Base-by-base conservation (phyloP, 2,329 filamentous ascomycete species). In the Aspergillus sclerotialis region DNA sequence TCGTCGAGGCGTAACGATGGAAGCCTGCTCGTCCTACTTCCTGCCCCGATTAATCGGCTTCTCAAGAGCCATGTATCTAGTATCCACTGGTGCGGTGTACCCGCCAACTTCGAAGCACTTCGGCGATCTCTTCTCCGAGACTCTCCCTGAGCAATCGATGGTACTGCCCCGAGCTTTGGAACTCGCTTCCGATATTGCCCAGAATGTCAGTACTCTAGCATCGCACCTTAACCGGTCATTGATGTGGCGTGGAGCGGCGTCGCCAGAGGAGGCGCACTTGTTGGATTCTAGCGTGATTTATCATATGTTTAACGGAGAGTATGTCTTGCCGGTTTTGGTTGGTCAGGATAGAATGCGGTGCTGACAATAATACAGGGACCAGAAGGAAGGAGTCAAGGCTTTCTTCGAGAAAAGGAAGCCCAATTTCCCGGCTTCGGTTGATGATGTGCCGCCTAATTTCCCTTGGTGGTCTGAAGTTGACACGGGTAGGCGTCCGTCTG, bases 1-100 rank as follows among this genome's bases (percentile, higher is more conserved):
- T 15, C 73, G 81, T 16, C 70, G 82, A 28, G 83, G 82, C 1
- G 69, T 88, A 49, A 69, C 77, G 39, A 80, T 84, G 74, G 84
- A 89, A 59, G 82, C 80, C 1, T 80, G 75, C 51, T 78, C 72
- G 32, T 80, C 76, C 7, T 88, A 74, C 58, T 88, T 84, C 65
- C 67, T 88, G 23, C 82, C 83, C 2, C 72, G 80, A 0, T 65
- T 87, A 16, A 71, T 87, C 39, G 83, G 84, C 1, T 45, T 50
- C 35, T 51, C 51, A 11, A 52, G 50, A 6, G 53, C 55, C 14
- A 53, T 48, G 28, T 58, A 58, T 17, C 53, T 58, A 16, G 37
- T 76, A 28, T 84, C 82, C 3, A 86, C 82, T 0, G 83, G 82
- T 0, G 62, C 63, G 2, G 78, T 77, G 0, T 82, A 68, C 64